Base-by-base conservation (phyloP, 768 basidiomycete genomes). In the Gloeostereum incarnatum region DNA sequence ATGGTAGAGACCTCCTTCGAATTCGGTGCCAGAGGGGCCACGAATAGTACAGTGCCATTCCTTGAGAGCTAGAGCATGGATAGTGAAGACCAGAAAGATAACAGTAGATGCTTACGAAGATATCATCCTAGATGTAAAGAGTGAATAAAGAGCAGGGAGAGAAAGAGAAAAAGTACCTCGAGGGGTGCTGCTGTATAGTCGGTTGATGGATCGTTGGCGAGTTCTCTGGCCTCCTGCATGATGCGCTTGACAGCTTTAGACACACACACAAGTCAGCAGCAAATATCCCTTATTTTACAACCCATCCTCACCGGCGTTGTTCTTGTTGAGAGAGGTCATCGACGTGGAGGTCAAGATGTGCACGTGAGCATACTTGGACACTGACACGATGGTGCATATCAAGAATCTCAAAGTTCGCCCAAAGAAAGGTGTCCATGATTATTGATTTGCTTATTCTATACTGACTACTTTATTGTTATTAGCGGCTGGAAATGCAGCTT, bases 21-120 rank as follows among this genome's bases (percentile, higher is more conserved):
- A 98, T 55, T 97, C 92, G 25, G 90, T 92, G 11, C 80, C 88
- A 10, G 71, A 53, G 1, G 92, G 77, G 2, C 93, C 94, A 44
- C 90, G 80, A 38, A 98, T 69, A n/a, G 94, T 97, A 54, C 91
- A 96, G 54, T 97, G 93, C 94, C 94, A 98, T 69, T 93, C 73
- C 73, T 75, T 39, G 17, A 38, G n/a, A n/a, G n/a, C n/a, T n/a
- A 18, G 9, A 16, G 27, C 37, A 22, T 29, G 30, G 26, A 27
- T 42, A 27, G 31, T 48, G 45, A 53, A 45, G 47, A 46, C 38
- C 48, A 43, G 48, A 39, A 22, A 35, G 34, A 29, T 16, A 14
- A 33, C 22, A 29, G 27, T 9, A 20, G 17, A 31, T 11, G 26
- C 26, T 43, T 57, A 88, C 89, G 52, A 92, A 92, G 46, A 92